Evolutionary conservation across 495 filamentous ascomycete genomes (phyloP), one percentile per base, ranked within the genome.

Genomic region (Xanthoparmelia taractica): DNA sequence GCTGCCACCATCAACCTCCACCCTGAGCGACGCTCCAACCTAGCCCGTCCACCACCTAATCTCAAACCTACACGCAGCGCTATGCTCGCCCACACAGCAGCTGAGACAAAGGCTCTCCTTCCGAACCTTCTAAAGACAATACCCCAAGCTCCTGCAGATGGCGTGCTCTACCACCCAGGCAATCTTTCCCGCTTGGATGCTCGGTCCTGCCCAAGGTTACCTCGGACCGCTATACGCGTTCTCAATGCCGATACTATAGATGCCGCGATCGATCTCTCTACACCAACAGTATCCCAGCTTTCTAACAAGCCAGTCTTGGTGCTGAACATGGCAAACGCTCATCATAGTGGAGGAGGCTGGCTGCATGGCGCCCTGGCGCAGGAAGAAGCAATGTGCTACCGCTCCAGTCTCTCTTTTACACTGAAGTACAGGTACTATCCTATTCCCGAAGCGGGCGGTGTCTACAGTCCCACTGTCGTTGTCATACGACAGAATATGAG

Each of bases 201-300:
- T 2, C 59, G 41, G 18, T 66, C 63, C 20, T 71, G 59, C 57
- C 75, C 73, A 1, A 58, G 38, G 3, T 63, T 72, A 25, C 57
- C 71, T 18, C 60, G 25, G 4, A 69, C 78, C 6, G 47, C 59
- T 8, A 70, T 80, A 50, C 67, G 69, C 52, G 80, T 86, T 76
- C 73, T 94, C 18, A 89, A 92, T 69, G 86, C 88, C 18, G 85
- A 87, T 57, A 93, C 89, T 2, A 80, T 97, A 13, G 91, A 96
- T 66, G 91, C 92, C 43, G 85, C 84, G 64, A 84, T 87, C 64
- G 50, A 59, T 2, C 27, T 60, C 15, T 43, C 63, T 11, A 48
- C 55, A 7, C 38, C 58, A 23, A 65, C 58, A 15, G 23, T 38
- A 15, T 18, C 52, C 11, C 29, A 37, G 25, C 37, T 56, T 31